Conservation (phyloP, 305 asterid genomes). For the Solanum hybrid region DNA sequence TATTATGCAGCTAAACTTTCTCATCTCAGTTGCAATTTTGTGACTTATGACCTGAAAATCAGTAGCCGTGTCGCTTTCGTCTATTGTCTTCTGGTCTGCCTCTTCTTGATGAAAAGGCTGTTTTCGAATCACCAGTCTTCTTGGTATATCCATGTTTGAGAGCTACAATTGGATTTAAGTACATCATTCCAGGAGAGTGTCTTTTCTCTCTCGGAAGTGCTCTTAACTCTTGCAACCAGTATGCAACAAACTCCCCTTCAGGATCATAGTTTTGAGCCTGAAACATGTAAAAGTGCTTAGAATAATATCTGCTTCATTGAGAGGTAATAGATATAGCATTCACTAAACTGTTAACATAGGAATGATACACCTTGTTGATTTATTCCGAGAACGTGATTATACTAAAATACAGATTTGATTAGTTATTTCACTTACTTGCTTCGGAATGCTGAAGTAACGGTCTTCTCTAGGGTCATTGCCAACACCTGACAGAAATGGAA, state of each 20-base stretch:
- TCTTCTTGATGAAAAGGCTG: constrained; percentile 24
- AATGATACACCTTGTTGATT: background rate
- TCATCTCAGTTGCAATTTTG: background rate
- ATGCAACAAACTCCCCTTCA: constrained; percentile 73
- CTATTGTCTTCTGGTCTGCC: constrained; percentile 20
- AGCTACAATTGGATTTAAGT: constrained; percentile 52
- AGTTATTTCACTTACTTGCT: constrained; percentile 44
- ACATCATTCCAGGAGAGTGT: constrained; percentile 54
- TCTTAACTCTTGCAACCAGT: constrained; percentile 67
- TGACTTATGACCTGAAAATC: background rate
- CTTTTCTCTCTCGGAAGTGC: constrained; percentile 63
- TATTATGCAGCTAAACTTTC: background rate
- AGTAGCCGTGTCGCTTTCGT: constrained; percentile 15
- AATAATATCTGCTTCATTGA: background rate
- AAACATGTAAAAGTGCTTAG: background rate
- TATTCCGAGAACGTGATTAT: background rate
- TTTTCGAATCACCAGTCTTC: constrained; percentile 18
- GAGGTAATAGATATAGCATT: background rate
- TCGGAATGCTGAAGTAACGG: constrained; percentile 92
- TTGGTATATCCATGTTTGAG: constrained; percentile 54
- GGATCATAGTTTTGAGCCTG: constrained; percentile 90
- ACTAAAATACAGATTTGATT: background rate
- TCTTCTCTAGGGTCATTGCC: constrained; percentile 97
- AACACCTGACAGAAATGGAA: constrained; percentile 43
- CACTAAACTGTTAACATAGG: background rate